Percentiles rank a stretch among this genome's conserved stretches.
Conservation (phyloP, 129 eudicot species). For the Apium graveolens region DNA sequence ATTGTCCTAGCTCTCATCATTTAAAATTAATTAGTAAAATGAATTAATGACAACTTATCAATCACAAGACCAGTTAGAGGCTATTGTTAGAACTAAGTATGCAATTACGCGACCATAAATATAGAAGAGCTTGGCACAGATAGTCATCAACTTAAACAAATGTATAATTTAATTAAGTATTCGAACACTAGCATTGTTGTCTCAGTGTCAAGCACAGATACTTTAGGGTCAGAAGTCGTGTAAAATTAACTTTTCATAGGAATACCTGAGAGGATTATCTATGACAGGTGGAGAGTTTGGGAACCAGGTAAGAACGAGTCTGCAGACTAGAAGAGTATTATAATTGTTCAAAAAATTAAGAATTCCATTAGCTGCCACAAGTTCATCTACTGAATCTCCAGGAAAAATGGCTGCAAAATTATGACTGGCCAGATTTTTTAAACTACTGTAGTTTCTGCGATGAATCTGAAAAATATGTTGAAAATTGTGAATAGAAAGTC, state of each 20-base stretch:
- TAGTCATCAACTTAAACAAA: background rate
- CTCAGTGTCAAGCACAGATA: background rate
- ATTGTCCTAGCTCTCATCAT: background rate
- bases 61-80: no score
- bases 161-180: background rate
- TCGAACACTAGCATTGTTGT: background rate
- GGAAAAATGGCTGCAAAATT: no score
- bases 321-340: conserved; percentile 71
- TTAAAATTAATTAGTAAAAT: background rate
- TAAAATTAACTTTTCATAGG: background rate
- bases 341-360: conserved; percentile 83
- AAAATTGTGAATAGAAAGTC: no score
- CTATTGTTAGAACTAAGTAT: background rate
- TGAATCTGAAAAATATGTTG: no score
- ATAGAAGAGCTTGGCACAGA: background rate
- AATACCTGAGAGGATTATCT: conserved; percentile 85
- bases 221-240: background rate
- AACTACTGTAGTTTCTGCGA: no score
- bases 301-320: conserved; percentile 88
- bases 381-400: no score
- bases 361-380: no score
- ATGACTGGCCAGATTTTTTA: no score
- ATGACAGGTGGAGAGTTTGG: no score
- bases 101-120: background rate
- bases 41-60: background rate